phyloP scores from a whole-genome alignment of 1,284 basidiomycete species.

The Rhodotorula sp. region DNA sequence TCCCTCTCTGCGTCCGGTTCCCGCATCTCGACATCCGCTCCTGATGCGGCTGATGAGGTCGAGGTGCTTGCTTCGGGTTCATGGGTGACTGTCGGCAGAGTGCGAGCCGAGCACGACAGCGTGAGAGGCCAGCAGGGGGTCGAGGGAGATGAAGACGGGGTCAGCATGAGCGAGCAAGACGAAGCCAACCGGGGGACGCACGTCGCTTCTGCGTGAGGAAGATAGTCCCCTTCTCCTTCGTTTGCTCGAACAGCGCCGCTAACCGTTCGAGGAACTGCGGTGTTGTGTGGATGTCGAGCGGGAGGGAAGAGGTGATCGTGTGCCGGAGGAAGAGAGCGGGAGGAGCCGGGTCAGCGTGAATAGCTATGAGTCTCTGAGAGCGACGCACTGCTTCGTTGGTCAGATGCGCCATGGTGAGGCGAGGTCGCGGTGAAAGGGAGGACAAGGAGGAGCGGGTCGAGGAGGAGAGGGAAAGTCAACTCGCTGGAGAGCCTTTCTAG shows the following conservation, averaged over 20 bases:
- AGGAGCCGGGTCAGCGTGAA: background rate
- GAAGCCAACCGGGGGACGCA: background rate
- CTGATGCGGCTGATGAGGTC: background rate
- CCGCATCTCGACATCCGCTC: constrained; percentile 14
- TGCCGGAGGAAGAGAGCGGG: too few species aligned
- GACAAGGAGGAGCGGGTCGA: too few species aligned
- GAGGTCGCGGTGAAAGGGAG: too few species aligned
- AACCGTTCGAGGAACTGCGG: constrained; percentile 32
- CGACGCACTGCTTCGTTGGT: background rate
- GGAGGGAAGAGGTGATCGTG: background rate
- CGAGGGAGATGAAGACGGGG: background rate
- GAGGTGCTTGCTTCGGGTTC: constrained; percentile 3
- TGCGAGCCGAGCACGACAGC: too few species aligned
- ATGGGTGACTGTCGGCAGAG: constrained; percentile 17
- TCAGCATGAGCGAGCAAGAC: too few species aligned
- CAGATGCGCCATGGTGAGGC: background rate
- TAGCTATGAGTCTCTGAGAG: background rate
- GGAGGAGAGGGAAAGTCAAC: too few species aligned
- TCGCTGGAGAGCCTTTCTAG: too few species aligned
- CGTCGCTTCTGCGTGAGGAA: constrained; percentile 37
- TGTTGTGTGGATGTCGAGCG: background rate
- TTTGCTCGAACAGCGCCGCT: constrained; percentile 14
- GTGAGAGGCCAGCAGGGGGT: background rate
- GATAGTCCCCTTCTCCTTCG: constrained; percentile 23
- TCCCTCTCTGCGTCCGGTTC: constrained; percentile 15